Evolutionary conservation across 768 basidiomycete species (phyloP).

Genomic region (Hortiboletus flavorubellus): DNA sequence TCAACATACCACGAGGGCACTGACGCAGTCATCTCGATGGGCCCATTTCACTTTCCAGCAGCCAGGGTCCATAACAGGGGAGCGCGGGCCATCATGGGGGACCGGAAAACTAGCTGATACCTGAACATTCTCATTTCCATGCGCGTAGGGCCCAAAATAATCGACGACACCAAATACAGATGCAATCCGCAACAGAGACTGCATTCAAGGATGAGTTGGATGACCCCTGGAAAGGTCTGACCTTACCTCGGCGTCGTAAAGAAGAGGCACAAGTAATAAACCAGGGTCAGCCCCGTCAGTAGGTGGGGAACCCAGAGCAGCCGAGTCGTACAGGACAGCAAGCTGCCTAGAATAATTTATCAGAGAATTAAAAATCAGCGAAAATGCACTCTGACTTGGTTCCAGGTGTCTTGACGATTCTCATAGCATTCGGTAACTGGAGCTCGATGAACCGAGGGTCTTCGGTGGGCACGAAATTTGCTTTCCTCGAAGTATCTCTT

Average conservation of each 20-base stretch:
- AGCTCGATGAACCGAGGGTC: slow-evolving; percentile 37
- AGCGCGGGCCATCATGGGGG: slow-evolving; percentile 59
- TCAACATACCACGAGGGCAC: slow-evolving; percentile 61
- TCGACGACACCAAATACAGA: slow-evolving; percentile 66
- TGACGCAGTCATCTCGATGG: slow-evolving; percentile 71
- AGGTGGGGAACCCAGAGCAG: slow-evolving; percentile 38
- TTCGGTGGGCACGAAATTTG: slow-evolving; percentile 9
- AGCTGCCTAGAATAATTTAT: slow-evolving; percentile 28
- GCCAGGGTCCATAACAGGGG: slow-evolving; percentile 50
- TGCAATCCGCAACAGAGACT: slow-evolving; percentile 54
- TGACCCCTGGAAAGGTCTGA: neutral
- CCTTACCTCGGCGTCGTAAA: slow-evolving; percentile 56
- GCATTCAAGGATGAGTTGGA: slow-evolving; percentile 3
- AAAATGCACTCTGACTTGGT: slow-evolving; percentile 43
- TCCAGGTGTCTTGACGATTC: slow-evolving; percentile 50
- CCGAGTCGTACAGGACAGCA: slow-evolving; percentile 52
- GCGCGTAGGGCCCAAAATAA: slow-evolving; percentile 38
- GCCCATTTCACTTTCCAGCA: slow-evolving; percentile 82
- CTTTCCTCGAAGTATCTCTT: slow-evolving; percentile 14
- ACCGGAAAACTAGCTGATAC: slow-evolving; percentile 30
- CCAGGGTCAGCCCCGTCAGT: slow-evolving; percentile 15
- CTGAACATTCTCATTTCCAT: slow-evolving; percentile 21
- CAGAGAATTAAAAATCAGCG: neutral
- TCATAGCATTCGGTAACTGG: slow-evolving; percentile 58
- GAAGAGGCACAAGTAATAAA: slow-evolving; percentile 54